phyloP scores from a whole-genome alignment of 768 basidiomycete genomes.

The Boletus pseudopeckii region DNA sequence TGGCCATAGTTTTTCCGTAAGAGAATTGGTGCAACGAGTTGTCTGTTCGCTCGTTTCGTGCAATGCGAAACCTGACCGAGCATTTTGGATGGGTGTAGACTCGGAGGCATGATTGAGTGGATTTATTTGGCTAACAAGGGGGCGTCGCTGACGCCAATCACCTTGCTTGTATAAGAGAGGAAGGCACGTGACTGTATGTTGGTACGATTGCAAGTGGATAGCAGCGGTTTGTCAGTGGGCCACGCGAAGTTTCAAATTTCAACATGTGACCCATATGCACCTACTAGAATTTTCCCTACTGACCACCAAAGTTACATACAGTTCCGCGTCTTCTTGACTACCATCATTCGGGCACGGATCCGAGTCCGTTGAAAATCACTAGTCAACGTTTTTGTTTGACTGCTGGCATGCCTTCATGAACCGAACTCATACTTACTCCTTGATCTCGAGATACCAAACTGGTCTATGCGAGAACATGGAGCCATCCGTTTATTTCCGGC shows the following conservation, averaged over 20 bases:
- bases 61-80: constrained; percentile 15
- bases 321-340: background rate
- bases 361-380: background rate
- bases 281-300: too few species aligned
- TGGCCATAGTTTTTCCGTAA: constrained; percentile 24
- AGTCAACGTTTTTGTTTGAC: background rate
- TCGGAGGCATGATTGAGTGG: too few species aligned
- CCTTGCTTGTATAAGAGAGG: too few species aligned
- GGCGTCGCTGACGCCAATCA: too few species aligned
- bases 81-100: constrained; percentile 7
- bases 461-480: background rate
- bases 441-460: background rate
- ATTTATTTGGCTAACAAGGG: too few species aligned
- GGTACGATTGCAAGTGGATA: too few species aligned
- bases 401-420: background rate
- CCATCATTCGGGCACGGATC: too few species aligned
- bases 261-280: too few species aligned
- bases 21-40: constrained; percentile 6
- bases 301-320: too few species aligned
- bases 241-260: too few species aligned
- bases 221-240: too few species aligned
- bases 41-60: constrained; percentile 12
- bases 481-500: background rate
- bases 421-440: background rate
- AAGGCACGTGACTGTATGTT: too few species aligned